Conservation (phyloP, 2,329 filamentous ascomycete species). For the Neurospora sp. region DNA sequence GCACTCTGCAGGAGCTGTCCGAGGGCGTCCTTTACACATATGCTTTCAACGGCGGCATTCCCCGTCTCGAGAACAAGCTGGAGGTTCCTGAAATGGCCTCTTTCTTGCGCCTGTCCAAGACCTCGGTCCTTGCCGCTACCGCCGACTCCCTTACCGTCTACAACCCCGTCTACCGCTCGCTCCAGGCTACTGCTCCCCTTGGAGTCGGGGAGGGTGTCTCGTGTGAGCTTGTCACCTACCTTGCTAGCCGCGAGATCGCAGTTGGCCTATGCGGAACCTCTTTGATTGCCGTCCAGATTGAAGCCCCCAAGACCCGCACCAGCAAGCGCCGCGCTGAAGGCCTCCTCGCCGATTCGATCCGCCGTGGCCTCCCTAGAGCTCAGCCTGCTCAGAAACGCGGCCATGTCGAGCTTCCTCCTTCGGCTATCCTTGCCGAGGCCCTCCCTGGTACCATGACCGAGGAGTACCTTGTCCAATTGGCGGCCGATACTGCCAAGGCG, state of each 20-base stretch:
- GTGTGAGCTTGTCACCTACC: slow-evolving; percentile 48
- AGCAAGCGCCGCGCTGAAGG: slow-evolving; percentile 49
- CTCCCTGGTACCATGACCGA: slow-evolving; percentile 42
- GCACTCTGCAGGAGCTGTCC: slow-evolving; percentile 51
- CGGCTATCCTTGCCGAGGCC: slow-evolving; percentile 26
- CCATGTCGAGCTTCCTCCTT: slow-evolving; percentile 20
- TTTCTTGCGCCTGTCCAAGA: slow-evolving; percentile 57
- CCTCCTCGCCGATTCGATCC: slow-evolving; percentile 64
- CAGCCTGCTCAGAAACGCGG: slow-evolving; percentile 27
- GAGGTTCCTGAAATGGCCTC: slow-evolving; percentile 44
- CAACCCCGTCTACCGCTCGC: slow-evolving; percentile 57
- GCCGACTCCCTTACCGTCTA: slow-evolving; percentile 48
- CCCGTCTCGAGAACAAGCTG: slow-evolving; percentile 48
- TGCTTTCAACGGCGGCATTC: slow-evolving; percentile 49
- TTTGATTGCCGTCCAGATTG: slow-evolving; percentile 60
- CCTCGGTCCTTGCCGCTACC: slow-evolving; percentile 55
- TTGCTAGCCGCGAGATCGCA: slow-evolving; percentile 56
- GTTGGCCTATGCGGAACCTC: slow-evolving; percentile 55
- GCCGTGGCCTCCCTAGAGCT: slow-evolving; percentile 45
- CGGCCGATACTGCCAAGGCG: slow-evolving; percentile 34
- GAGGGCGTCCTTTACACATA: slow-evolving; percentile 48
- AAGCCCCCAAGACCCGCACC: slow-evolving; percentile 46
- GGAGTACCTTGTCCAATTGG: slow-evolving; percentile 36
- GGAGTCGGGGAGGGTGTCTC: slow-evolving; percentile 30
- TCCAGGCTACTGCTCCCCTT: slow-evolving; percentile 41